Conservation (phyloP, 208 protist genomes). For the Acanthamoeba royreba region DNA sequence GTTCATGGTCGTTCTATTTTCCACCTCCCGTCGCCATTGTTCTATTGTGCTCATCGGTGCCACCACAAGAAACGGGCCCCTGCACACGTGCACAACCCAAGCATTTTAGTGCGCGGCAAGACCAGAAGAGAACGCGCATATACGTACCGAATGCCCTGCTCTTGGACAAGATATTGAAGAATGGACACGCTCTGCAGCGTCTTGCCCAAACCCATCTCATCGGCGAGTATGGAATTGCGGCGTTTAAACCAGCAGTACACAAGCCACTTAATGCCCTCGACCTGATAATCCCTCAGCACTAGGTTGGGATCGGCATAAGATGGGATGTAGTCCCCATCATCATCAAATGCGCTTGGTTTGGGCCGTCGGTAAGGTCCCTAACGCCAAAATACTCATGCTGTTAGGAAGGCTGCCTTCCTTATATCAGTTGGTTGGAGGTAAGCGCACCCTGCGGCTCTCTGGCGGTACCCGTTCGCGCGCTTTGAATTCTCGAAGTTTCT, state of each 20-base stretch:
- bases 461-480: neutral
- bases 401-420: neutral
- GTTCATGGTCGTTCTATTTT: no score
- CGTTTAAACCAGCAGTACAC: slow-evolving; percentile 81
- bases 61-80: no score
- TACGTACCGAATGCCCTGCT: no score
- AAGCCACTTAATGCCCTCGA: slow-evolving; percentile 92
- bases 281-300: slow-evolving; percentile 83
- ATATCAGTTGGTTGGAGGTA: neutral
- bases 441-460: neutral
- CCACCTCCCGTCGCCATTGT: no score
- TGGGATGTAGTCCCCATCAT: neutral
- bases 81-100: no score
- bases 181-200: no score
- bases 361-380: neutral
- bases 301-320: neutral
- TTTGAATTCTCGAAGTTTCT: slow-evolving; percentile 40
- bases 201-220: no score
- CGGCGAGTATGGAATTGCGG: slow-evolving; percentile 87
- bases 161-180: no score
- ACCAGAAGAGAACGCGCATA: no score
- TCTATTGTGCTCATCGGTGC: no score
- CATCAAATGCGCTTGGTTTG: neutral
- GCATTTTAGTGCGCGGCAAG: no score
- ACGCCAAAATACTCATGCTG: neutral